Percentiles rank a stretch among this genome's conserved stretches.
These are phyloP conservation scores for Hypericum androsaemum DNA, from an alignment of 345 rosid species.

Conservation along the genomic window DNA sequence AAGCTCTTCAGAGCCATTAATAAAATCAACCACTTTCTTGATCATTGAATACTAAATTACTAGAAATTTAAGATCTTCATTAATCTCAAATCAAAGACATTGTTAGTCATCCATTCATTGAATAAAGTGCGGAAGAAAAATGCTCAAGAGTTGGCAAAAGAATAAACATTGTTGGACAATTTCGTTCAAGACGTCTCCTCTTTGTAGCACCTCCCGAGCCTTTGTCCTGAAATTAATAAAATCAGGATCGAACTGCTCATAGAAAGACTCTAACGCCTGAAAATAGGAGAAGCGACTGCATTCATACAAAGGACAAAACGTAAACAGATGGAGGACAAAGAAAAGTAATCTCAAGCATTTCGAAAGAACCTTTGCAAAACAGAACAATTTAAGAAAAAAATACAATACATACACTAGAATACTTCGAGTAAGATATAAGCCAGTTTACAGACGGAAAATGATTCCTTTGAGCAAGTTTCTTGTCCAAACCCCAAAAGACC, in stretches of 20 bases:
- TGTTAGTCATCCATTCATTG: not conserved
- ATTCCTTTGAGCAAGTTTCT: conserved; percentile 99
- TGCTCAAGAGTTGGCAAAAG: not conserved
- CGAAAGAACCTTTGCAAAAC: not conserved
- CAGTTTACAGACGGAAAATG: conserved; percentile 99
- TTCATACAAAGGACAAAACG: not conserved
- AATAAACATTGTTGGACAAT: conserved; percentile 73
- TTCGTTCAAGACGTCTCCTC: conserved; percentile 98
- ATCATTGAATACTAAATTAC: too few relatives aligned
- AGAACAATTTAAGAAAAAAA: conserved; percentile 6
- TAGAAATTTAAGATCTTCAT: not conserved
- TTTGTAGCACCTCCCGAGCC: conserved; percentile 98
- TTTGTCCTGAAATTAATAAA: conserved; percentile 96
- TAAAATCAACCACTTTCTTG: too few relatives aligned
- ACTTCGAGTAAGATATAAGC: conserved; percentile 98
- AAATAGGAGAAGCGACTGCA: conserved; percentile 11
- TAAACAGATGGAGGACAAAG: not conserved
- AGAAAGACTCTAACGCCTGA: conserved; percentile 95
- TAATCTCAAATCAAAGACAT: not conserved
- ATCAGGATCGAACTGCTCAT: conserved; percentile 93
- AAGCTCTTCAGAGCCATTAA: too few relatives aligned
- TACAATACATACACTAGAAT: conserved; percentile 55
- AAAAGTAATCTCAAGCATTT: not conserved
- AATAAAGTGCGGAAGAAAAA: not conserved
- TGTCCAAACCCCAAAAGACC: conserved; percentile 99